Evolutionary conservation across 495 filamentous ascomycete genomes (phyloP).

Genomic region (Platismatia glauca): DNA sequence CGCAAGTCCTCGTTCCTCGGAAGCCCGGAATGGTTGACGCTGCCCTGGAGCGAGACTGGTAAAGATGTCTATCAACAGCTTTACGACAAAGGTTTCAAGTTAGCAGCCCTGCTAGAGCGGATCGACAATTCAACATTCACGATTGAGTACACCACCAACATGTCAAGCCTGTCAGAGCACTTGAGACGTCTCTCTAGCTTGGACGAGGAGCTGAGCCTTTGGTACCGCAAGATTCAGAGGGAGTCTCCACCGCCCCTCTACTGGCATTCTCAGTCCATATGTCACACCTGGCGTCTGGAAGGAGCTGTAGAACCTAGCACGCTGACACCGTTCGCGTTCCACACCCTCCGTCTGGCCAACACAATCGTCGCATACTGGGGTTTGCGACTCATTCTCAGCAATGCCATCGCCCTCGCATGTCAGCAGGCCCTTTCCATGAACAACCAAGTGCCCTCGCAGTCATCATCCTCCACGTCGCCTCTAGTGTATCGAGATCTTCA

Average conservation of each 20-base stretch:
- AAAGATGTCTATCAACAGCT: conserved; percentile 8
- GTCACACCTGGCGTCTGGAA: neutral
- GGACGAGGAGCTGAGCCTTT: neutral
- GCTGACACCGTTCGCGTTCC: neutral
- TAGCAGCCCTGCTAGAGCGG: conserved; percentile 4
- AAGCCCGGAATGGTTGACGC: neutral
- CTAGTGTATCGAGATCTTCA: neutral
- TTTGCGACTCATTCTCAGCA: neutral
- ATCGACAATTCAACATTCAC: neutral
- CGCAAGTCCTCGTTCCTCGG: conserved; percentile 8
- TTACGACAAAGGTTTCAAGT: conserved; percentile 11
- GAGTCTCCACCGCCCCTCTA: conserved; percentile 9
- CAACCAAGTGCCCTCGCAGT: neutral
- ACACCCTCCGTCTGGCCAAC: neutral
- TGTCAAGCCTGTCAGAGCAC: neutral
- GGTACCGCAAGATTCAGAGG: neutral
- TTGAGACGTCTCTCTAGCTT: neutral
- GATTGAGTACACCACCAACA: neutral
- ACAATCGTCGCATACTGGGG: neutral
- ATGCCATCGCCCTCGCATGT: conserved; percentile 3
- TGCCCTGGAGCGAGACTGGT: neutral
- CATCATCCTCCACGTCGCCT: neutral
- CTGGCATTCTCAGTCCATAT: neutral
- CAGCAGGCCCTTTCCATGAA: neutral
- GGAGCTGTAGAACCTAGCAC: neutral